Evolutionary conservation across 495 filamentous ascomycete species (phyloP).

Genomic region (Hyaloscypha bicolor): DNA sequence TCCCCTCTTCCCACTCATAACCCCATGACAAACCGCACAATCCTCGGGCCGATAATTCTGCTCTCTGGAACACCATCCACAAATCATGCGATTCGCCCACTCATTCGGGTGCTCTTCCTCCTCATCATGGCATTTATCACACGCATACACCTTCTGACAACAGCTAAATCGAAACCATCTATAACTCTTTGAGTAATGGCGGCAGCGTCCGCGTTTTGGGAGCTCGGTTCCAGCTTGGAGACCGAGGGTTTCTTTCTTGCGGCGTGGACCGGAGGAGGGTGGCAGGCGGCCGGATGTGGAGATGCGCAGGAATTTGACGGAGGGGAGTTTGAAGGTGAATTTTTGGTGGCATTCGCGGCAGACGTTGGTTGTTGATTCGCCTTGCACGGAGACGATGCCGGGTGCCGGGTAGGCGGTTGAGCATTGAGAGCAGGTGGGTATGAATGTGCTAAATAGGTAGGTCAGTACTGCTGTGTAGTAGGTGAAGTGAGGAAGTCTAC

Average conservation of each 20-base stretch:
- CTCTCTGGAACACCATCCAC: slow-evolving; percentile 80
- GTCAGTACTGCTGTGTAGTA: neutral
- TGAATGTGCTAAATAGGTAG: slow-evolving; percentile 60
- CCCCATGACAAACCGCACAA: slow-evolving; percentile 75
- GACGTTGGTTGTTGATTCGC: slow-evolving; percentile 73
- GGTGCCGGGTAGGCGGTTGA: slow-evolving; percentile 66
- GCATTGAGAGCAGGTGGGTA: slow-evolving; percentile 81
- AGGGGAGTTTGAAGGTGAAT: slow-evolving; percentile 81
- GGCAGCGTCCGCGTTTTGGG: slow-evolving; percentile 72
- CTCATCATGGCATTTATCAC: slow-evolving; percentile 84
- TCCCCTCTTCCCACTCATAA: slow-evolving; percentile 64
- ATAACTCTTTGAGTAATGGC: slow-evolving; percentile 77
- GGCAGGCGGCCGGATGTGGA: slow-evolving; percentile 49
- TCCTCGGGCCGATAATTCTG: slow-evolving; percentile 81
- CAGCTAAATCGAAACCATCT: slow-evolving; percentile 82
- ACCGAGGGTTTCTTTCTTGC: slow-evolving; percentile 73
- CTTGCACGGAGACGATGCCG: slow-evolving; percentile 71
- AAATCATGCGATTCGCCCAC: slow-evolving; percentile 89
- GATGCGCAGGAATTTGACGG: slow-evolving; percentile 79
- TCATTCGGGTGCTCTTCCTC: slow-evolving; percentile 74
- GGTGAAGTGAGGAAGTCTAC: slow-evolving; percentile 40
- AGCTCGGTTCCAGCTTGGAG: slow-evolving; percentile 80
- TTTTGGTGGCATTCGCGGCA: slow-evolving; percentile 83
- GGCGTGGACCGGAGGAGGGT: slow-evolving; percentile 47
- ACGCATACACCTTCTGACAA: slow-evolving; percentile 65